Base-by-base conservation (phyloP, 2,329 filamentous ascomycete species). In the Ophiocordyceps camponoti-rufipedis region DNA sequence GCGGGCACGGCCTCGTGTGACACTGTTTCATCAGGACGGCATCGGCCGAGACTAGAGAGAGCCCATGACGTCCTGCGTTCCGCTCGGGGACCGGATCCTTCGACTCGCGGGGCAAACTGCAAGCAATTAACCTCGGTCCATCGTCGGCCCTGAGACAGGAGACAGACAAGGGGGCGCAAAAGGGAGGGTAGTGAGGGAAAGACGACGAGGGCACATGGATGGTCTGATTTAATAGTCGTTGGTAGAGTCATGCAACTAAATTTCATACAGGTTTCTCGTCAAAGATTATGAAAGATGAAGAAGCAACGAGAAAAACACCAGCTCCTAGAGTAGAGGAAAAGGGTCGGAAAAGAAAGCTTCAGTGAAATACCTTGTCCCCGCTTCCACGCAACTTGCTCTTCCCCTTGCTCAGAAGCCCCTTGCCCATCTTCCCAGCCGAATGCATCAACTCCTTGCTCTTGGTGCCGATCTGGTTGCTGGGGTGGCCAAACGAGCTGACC, bases 381-480 rank as follows among this genome's bases (percentile, higher is more conserved):
- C 74, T 75, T 58, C 71, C 74, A 50, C 73, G 69, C 60, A 94
- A 78, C 63, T 85, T 89, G 65, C 75, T 89, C 66, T 84, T 89
- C 53, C 88, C 85, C 66, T 94, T 94, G 52, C 83, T 86, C 61
- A 95, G 80, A 51, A 95, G 64, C 45, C 88, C 89, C 67, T 94
- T 94, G 43, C 88, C 87, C 48, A 86, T 85, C 58, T 85, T 87
- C 45, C 85, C 86, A 46, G 88, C 88, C 19, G 82, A 81, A 52
- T 91, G 84, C 58, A 95, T 72, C 28, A 95, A 67, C 55, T 93
- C 87, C 66, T 94, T 95, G 59, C 88, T 80, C 67, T 88, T 89
- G 38, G 80, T 74, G 53, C 85, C 82, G 59, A 88, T 75, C 56
- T 82, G 77, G 51, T 74, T 69, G 49, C 72, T 64, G 43, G 75